Evolutionary conservation across 2,329 filamentous ascomycete genomes (phyloP), one percentile per base, ranked within the genome.

Genomic region (Curvularia verruculosa): DNA sequence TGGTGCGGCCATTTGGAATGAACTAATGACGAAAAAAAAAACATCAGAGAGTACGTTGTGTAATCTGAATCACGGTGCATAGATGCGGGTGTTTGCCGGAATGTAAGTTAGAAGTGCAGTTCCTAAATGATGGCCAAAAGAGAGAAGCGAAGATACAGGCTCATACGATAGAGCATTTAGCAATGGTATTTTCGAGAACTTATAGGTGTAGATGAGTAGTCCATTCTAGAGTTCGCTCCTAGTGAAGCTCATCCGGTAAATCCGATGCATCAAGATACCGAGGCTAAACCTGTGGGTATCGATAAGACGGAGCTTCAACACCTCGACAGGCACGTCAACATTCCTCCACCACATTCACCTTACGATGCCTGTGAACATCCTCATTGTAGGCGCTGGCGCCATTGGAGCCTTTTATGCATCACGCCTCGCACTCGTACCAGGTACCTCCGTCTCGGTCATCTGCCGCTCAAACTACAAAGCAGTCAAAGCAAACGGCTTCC

Each of bases 381-480:
- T 90, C 54, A 87, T 90, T 64, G 84, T 90, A 56, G 88, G 88
- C 70, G 88, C 87, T 21, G 88, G 88, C 63, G 88, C 88, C 59
- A 87, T 91, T 40, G 88, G 88, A 53, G 88, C 87, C 53, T 90
- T 90, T 78, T 90, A 90, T 67, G 88, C 86, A 45, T 89, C 87
- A 6, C 81, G 88, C 21, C 81, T 90, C 15, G 86, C 89, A 64
- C 80, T 84, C 64, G 84, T 85, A 9, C 64, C 69, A 1, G 81
- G 84, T 53, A 78, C 87, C 39, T 79, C 83, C 55, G 85, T 89
- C 48, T 91, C 89, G 5, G 84, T 90, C 43, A 86, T 90, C 52
- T 90, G 89, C 61, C 85, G 89, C 47, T 91, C 89, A 39, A 92
- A 92, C 78, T 91, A 89, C 79, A 75, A 80, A 23, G 84, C 83